These are phyloP conservation scores for Lipomyces orientalis DNA, from an alignment of 805 yeast genomes.

Conservation along the genomic window DNA sequence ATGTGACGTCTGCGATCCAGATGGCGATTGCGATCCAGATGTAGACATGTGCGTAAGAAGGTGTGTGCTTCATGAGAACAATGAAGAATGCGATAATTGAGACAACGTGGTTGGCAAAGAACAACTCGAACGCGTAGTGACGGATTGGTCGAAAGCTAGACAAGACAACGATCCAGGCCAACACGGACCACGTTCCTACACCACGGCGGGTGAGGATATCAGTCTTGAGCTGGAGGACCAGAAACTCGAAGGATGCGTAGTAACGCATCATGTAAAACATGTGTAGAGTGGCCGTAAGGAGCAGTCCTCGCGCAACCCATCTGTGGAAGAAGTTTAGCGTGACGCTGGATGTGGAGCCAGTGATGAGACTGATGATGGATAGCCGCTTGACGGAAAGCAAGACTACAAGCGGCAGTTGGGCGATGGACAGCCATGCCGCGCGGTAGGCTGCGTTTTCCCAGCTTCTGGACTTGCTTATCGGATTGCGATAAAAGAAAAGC, in stretches of 20 bases:
- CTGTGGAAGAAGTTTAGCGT: conserved; percentile 41
- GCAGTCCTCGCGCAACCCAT: conserved; percentile 41
- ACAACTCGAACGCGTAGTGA: conserved; percentile 37
- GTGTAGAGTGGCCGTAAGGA: conserved; percentile 39
- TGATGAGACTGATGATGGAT: conserved; percentile 34
- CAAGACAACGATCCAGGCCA: conserved; percentile 39
- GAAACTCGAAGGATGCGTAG: conserved; percentile 34
- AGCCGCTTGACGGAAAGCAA: conserved; percentile 37
- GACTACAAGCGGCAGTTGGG: conserved; percentile 42
- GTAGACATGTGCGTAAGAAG: conserved; percentile 37
- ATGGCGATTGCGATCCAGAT: conserved; percentile 40
- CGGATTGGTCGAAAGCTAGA: conserved; percentile 44
- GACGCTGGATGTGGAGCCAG: conserved; percentile 36
- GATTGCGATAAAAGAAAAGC: conserved; percentile 33
- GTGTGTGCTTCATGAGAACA: conserved; percentile 37
- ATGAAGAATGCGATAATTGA: conserved; percentile 39
- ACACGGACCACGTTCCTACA: conserved; percentile 38
- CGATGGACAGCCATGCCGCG: conserved; percentile 41
- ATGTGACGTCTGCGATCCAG: conserved; percentile 37
- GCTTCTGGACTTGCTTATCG: conserved; percentile 8
- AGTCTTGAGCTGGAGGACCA: conserved; percentile 27
- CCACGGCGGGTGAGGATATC: conserved; percentile 37
- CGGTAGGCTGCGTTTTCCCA: conserved; percentile 40
- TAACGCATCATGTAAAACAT: conserved; percentile 37
- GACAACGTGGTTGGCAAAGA: conserved; percentile 39